Base-by-base conservation (phyloP, 225 moss, liverwort and hornwort genomes). In the Antitrichia curtipendula region DNA sequence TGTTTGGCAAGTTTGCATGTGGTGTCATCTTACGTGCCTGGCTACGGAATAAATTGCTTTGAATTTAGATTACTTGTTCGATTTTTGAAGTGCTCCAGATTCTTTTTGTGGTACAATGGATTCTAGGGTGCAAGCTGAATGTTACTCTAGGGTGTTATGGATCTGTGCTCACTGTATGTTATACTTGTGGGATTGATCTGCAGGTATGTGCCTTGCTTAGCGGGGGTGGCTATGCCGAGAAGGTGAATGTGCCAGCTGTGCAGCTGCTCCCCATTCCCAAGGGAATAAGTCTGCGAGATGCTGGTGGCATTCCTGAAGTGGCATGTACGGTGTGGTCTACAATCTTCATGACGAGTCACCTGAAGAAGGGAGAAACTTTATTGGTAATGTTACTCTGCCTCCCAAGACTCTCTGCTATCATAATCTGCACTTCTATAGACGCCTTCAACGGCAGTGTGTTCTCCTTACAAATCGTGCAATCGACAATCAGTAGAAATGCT, bases 161-260 rank as follows among this genome's bases (percentile, higher is more conserved):
- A 81, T 64, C 8, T 41, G 41, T 63, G 47, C 31, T 75, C 60
- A 45, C 72, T 78, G 43, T 23, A 63, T 75, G 43, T 72, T 32
- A 36, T 38, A 20, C 24, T n/a, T 65, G 31, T 66, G 60, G 43
- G 65, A 81, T 88, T 72, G 64, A 27, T 54, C 56, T 84, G 86
- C 95, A 97, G 96, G 98, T 97, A 28, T 98, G 97, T 87, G 98
- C 98, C 59, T 89, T 98, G 90, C 96, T 98, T 43, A 86, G 8
- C 75, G 97, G 97, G 57, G 97, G 97, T 83, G 97, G 98, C 56
- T 98, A 98, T 91, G 96, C 97, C n/a, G 96, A 97, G 90, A 95
- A 94, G 81, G 93, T 97, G 45, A 89, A 79, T 69, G 94, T 95
- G 40, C 82, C 93, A 41, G 92, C 93, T 61, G 92, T 90, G 87